Conservation (phyloP, 495 filamentous ascomycete genomes). For the Tuber microsphaerosporum region DNA sequence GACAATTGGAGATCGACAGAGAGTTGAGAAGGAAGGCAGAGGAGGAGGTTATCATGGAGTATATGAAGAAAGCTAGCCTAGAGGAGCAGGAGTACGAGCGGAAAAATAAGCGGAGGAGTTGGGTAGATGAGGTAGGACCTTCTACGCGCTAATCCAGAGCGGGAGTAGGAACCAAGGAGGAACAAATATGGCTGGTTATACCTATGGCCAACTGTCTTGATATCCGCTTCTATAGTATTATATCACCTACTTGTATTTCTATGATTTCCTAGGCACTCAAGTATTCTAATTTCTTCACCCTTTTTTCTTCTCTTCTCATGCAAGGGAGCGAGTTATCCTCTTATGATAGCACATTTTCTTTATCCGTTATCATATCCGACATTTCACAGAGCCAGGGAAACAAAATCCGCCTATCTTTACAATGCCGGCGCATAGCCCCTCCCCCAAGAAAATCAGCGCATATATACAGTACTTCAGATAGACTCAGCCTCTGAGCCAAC, state of each 20-base stretch:
- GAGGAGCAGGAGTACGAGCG: conserved; percentile 54
- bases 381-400: background rate
- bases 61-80: conserved; percentile 70
- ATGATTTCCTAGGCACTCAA: background rate
- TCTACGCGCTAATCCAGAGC: background rate
- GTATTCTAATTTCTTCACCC: background rate
- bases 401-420: background rate
- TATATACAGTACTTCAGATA: background rate
- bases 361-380: background rate
- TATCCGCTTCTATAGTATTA: background rate
- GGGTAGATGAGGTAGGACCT: background rate
- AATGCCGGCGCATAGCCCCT: background rate
- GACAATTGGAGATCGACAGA: conserved; percentile 38
- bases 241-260: background rate
- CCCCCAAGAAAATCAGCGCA: background rate
- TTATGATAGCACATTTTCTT: background rate
- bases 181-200: background rate
- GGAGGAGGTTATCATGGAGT: conserved; percentile 67
- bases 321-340: background rate
- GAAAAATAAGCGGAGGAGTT: conserved; percentile 9
- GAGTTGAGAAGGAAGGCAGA: conserved; percentile 51
- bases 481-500: background rate
- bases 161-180: background rate
- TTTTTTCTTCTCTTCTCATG: background rate
- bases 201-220: background rate